Evolutionary conservation across 441 rosid genomes (phyloP).

Genomic region (Lepidium campestre): DNA sequence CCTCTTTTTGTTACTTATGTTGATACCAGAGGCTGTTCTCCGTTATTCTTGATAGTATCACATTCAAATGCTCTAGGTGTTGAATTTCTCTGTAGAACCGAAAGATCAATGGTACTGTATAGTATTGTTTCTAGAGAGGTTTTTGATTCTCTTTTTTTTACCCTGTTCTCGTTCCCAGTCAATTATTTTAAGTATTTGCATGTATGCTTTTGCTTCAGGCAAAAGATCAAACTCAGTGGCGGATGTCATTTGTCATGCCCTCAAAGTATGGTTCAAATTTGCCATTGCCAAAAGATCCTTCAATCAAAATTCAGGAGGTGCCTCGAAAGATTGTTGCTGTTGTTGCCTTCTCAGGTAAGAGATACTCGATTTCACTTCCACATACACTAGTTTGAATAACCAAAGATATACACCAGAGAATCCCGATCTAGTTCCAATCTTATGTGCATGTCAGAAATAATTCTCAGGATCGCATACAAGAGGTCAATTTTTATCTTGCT

Average conservation of each 20-base stretch:
- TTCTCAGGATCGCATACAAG: neutral
- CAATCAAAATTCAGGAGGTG: conserved; percentile 63
- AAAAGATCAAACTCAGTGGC: conserved; percentile 64
- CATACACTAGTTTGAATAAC: neutral
- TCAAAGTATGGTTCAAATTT: conserved; percentile 72
- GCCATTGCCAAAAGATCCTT: conserved; percentile 70
- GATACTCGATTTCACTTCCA: conserved; percentile 5
- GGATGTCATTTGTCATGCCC: conserved; percentile 92
- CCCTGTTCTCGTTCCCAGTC: neutral
- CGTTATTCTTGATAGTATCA: neutral
- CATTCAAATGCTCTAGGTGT: neutral
- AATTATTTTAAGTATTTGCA: neutral
- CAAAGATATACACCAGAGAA: neutral
- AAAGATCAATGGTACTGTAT: neutral
- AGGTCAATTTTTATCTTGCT: neutral
- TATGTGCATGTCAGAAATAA: neutral
- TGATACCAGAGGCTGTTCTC: neutral
- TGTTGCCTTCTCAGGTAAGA: conserved; percentile 74
- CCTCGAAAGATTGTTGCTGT: conserved; percentile 72
- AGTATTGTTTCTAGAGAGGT: neutral
- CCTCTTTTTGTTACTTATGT: neutral
- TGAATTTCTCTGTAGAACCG: neutral
- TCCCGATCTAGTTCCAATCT: neutral
- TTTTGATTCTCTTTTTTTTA: neutral
- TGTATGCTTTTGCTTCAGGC: conserved; percentile 29